Conservation (phyloP, 495 filamentous ascomycete species). For the Halenospora varia region DNA sequence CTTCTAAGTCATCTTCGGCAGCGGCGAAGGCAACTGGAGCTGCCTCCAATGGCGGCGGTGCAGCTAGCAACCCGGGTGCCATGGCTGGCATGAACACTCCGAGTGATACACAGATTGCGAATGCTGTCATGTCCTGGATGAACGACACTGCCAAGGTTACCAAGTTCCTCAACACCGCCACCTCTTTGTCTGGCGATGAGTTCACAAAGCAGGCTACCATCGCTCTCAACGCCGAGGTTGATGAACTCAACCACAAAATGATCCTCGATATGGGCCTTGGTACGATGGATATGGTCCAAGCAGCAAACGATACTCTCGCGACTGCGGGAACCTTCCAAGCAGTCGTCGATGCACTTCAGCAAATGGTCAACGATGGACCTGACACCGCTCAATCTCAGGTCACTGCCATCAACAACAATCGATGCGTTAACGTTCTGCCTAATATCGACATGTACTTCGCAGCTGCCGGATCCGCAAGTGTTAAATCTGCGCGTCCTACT, state of each 20-base stretch:
- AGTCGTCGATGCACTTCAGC: constrained; percentile 18
- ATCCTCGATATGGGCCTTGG: constrained; percentile 12
- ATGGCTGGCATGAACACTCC: not conserved
- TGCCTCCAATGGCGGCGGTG: not conserved
- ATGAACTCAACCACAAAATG: constrained; percentile 22
- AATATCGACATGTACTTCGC: constrained; percentile 24
- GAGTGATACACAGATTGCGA: constrained; percentile 6
- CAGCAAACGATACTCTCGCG: constrained; percentile 18
- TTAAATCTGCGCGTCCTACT: constrained; percentile 3
- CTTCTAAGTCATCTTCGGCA: not conserved
- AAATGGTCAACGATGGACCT: constrained; percentile 12
- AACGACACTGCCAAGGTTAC: constrained; percentile 18
- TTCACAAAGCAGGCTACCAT: constrained; percentile 8
- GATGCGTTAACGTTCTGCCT: constrained; percentile 22
- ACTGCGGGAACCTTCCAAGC: constrained; percentile 21
- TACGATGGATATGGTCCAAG: not conserved
- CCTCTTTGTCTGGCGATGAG: constrained; percentile 10
- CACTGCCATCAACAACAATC: constrained; percentile 14
- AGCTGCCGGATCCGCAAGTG: constrained; percentile 10
- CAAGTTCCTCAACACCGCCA: constrained; percentile 19
- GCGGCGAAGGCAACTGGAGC: constrained; percentile 1
- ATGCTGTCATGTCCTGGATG: constrained; percentile 16
- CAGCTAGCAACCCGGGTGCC: not conserved
- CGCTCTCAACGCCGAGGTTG: constrained; percentile 16
- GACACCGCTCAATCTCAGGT: constrained; percentile 11